Conservation (phyloP, 2,329 filamentous ascomycete species). For the Fusarium chaquense region DNA sequence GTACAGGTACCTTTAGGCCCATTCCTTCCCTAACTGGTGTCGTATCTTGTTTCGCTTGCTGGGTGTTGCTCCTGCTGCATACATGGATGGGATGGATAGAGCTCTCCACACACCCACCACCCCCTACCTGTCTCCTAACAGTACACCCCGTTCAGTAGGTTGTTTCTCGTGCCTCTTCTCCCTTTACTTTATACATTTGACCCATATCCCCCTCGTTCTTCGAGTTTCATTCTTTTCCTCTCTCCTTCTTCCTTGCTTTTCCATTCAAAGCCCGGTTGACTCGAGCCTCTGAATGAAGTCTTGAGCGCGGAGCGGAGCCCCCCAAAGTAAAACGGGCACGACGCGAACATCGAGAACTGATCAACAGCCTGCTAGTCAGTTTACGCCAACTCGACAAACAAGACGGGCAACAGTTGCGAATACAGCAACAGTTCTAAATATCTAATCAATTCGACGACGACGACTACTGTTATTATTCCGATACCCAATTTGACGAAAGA, state of each 20-base stretch:
- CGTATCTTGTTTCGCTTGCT: slow-evolving; percentile 45
- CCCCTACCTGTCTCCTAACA: slow-evolving; percentile 11
- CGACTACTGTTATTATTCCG: slow-evolving; percentile 21
- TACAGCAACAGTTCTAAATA: slow-evolving; percentile 16
- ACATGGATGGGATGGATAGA: background rate
- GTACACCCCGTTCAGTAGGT: slow-evolving; percentile 19
- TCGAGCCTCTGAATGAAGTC: slow-evolving; percentile 41
- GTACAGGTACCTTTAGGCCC: slow-evolving; percentile 27
- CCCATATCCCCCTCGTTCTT: slow-evolving; percentile 27
- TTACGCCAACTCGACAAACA: slow-evolving; percentile 18
- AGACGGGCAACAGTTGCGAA: slow-evolving; percentile 7
- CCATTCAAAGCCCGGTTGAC: slow-evolving; percentile 42
- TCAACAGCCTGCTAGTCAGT: slow-evolving; percentile 23
- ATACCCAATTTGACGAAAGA: slow-evolving; percentile 28
- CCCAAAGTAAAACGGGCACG: slow-evolving; percentile 24
- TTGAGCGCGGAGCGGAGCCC: slow-evolving; percentile 42
- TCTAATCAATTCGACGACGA: slow-evolving; percentile 25
- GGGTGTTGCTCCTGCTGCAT: background rate
- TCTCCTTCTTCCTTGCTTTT: slow-evolving; percentile 34
- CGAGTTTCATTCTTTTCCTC: slow-evolving; percentile 24
- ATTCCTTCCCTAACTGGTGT: slow-evolving; percentile 41
- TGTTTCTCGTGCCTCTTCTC: slow-evolving; percentile 28
- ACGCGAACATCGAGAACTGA: slow-evolving; percentile 31
- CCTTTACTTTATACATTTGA: slow-evolving; percentile 33
- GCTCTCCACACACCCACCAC: slow-evolving; percentile 29